phyloP scores from a whole-genome alignment of 140 eudicot genomes.

The Stevia rebaudiana region DNA sequence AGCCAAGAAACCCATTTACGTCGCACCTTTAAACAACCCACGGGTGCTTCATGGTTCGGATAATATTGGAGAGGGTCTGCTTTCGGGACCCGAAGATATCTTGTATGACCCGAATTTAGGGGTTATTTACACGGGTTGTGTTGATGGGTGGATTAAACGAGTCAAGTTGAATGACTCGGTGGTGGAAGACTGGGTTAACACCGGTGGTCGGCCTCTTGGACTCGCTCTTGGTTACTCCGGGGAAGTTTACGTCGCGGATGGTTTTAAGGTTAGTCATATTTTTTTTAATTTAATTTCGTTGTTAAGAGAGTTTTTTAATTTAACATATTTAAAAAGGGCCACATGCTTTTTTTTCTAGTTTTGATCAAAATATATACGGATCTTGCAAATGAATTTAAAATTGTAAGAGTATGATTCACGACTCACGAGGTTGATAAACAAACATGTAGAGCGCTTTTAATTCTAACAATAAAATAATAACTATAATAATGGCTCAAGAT shows the following conservation, averaged over 20 bases:
- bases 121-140: slow-evolving; percentile 61
- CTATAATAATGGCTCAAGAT: too few relatives aligned
- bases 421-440: too few relatives aligned
- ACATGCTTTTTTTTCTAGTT: too few relatives aligned
- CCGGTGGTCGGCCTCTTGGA: slow-evolving; percentile 95
- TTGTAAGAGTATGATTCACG: too few relatives aligned
- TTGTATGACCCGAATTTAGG: slow-evolving; percentile 43
- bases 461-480: too few relatives aligned
- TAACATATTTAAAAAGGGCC: too few relatives aligned
- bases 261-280: slow-evolving; percentile 57
- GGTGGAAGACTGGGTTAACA: slow-evolving; percentile 78
- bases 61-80: slow-evolving; percentile 51
- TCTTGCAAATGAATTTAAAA: too few relatives aligned
- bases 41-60: slow-evolving; percentile 53
- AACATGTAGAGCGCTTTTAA: too few relatives aligned
- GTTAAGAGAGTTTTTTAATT: too few relatives aligned
- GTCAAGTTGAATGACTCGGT: slow-evolving; percentile 38
- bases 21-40: slow-evolving; percentile 22
- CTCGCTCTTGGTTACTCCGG: slow-evolving; percentile 49
- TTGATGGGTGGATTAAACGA: slow-evolving; percentile 83
- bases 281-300: too few relatives aligned
- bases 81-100: slow-evolving; percentile 70
- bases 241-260: slow-evolving; percentile 72
- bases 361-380: too few relatives aligned
- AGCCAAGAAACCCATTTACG: slow-evolving; percentile 12